A percentile compares a stretch with the other conserved stretches of the same genome.
Evolutionary conservation across 176 grass and related monocot genomes (phyloP).

Genomic region (Cymbopogon citratus): DNA sequence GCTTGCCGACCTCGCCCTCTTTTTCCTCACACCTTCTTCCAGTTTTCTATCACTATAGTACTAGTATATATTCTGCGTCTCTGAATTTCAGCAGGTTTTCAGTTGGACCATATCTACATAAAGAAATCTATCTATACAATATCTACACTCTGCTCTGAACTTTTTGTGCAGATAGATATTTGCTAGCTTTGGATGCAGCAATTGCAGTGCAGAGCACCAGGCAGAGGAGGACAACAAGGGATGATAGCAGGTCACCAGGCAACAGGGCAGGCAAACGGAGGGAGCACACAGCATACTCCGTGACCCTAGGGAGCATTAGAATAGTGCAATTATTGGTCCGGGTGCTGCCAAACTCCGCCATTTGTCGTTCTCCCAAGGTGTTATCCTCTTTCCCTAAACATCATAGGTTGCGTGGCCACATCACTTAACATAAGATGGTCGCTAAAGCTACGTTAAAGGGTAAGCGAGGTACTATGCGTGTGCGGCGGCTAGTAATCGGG

Average conservation of each 20-base stretch:
- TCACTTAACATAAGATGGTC: neutral
- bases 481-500: neutral
- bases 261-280: too few relatives aligned
- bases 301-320: conserved; percentile 9
- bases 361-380: conserved; percentile 5
- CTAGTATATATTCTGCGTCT: neutral
- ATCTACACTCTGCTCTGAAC: neutral
- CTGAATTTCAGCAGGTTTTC: neutral
- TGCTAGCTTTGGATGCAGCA: neutral
- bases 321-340: conserved; percentile 27
- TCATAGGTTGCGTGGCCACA: neutral
- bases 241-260: too few relatives aligned
- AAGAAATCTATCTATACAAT: neutral
- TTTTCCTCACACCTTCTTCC: neutral
- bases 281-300: too few relatives aligned
- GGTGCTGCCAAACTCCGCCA: conserved; percentile 23
- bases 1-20: conserved; percentile 27
- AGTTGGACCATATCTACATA: neutral
- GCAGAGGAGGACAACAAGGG: too few relatives aligned
- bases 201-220: conserved; percentile 22
- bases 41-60: neutral
- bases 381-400: neutral
- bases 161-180: neutral
- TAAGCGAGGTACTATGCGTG: neutral
- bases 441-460: neutral